These are phyloP conservation scores for Rhodofomes roseus DNA, from an alignment of 1,284 basidiomycete genomes.

Conservation along the genomic window DNA sequence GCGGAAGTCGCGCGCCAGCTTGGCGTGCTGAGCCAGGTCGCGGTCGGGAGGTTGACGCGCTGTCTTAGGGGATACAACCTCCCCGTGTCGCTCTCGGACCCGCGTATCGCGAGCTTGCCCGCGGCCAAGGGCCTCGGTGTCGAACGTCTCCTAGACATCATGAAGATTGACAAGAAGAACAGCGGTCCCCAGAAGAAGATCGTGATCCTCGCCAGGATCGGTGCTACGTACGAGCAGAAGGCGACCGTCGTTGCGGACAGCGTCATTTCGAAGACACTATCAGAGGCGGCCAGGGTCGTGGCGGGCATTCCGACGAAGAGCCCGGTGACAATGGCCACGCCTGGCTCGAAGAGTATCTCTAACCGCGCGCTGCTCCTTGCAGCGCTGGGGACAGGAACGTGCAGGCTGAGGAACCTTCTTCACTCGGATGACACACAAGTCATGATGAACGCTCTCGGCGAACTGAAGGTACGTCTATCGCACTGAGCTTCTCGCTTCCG, in stretches of 20 bases:
- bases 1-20: conserved; percentile 88
- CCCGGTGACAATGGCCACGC: conserved; percentile 85
- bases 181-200: conserved; percentile 89
- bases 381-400: conserved; percentile 86
- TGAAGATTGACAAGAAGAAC: conserved; percentile 98
- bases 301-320: conserved; percentile 63
- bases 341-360: conserved; percentile 96
- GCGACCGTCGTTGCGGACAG: conserved; percentile 84
- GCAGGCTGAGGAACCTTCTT: conserved; percentile 85
- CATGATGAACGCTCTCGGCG: conserved; percentile 93
- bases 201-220: conserved; percentile 88
- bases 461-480: conserved; percentile 65
- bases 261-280: conserved; percentile 77
- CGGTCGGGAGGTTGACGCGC: conserved; percentile 81
- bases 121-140: conserved; percentile 73
- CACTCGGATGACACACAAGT: conserved; percentile 99
- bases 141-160: conserved; percentile 86
- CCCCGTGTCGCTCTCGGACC: conserved; percentile 77
- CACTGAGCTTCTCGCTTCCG: not conserved
- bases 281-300: conserved; percentile 73
- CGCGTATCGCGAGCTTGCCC: conserved; percentile 70
- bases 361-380: conserved; percentile 95
- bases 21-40: conserved; percentile 85
- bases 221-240: conserved; percentile 89
- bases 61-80: conserved; percentile 86